A percentile compares a stretch with the other conserved stretches of the same genome.
phyloP scores from a whole-genome alignment of 495 filamentous ascomycete genomes.

The Chaetomium cochliodes region DNA sequence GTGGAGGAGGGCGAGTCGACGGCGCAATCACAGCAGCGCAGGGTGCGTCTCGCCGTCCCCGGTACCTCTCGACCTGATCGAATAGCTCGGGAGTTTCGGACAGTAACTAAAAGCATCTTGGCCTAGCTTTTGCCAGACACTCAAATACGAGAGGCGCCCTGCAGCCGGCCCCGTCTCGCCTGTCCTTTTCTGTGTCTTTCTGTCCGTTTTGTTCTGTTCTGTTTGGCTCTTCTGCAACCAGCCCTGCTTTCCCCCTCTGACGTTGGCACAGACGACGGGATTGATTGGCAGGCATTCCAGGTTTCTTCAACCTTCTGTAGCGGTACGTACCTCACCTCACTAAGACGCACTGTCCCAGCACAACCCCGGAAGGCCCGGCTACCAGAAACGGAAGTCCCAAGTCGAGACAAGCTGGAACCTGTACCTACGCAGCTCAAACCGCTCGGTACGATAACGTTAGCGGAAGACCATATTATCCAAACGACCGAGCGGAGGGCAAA shows the following conservation, averaged over 20 bases:
- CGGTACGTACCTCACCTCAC: conserved; percentile 20
- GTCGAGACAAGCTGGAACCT: neutral
- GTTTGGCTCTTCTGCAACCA: neutral
- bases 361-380: conserved; percentile 12
- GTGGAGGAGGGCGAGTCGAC: conserved; percentile 11
- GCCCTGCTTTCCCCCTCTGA: neutral
- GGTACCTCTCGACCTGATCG: neutral
- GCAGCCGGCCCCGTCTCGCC: neutral
- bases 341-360: conserved; percentile 7
- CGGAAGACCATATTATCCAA: neutral
- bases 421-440: neutral
- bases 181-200: neutral
- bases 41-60: conserved; percentile 10
- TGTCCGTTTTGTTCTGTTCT: neutral
- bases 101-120: conserved; percentile 9
- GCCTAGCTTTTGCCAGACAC: neutral
- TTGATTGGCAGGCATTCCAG: conserved; percentile 1
- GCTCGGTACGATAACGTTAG: neutral
- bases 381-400: conserved; percentile 18
- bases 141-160: conserved; percentile 22
- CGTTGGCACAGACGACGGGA: neutral
- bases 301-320: neutral
- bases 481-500: neutral
- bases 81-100: conserved; percentile 16
- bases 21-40: conserved; percentile 17